Percentiles rank a stretch among this genome's conserved stretches.
Evolutionary conservation across 2,329 filamentous ascomycete genomes (phyloP).

Genomic region (Cladophialophora bantiana): DNA sequence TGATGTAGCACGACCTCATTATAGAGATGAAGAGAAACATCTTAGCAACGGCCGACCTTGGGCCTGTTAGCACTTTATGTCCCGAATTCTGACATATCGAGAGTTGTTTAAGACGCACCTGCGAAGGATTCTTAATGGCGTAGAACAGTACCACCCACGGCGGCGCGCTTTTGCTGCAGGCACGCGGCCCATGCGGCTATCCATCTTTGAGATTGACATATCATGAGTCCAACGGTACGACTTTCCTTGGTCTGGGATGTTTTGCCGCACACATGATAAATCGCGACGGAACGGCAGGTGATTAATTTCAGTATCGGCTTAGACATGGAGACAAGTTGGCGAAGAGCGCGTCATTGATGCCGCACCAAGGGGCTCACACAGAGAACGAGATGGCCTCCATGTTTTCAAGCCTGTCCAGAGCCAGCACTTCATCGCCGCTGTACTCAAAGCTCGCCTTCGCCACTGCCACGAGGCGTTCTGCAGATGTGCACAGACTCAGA

Average conservation of each 20-base stretch:
- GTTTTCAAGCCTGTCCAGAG: not conserved
- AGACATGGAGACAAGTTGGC: not conserved
- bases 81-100: not conserved
- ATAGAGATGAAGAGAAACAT: not conserved
- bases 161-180: constrained; percentile 15
- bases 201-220: constrained; percentile 26
- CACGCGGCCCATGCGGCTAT: constrained; percentile 15
- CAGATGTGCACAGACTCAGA: not conserved
- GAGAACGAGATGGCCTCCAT: not conserved
- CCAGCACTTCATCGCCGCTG: not conserved
- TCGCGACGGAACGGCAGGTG: not conserved
- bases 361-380: not conserved
- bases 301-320: not conserved
- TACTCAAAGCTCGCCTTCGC: not conserved
- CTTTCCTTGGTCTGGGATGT: not conserved
- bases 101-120: not conserved
- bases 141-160: not conserved
- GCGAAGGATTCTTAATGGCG: not conserved
- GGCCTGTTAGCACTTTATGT: not conserved
- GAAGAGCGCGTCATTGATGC: not conserved
- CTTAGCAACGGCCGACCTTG: not conserved
- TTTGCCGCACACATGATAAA: constrained; percentile 4
- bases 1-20: constrained; percentile 22
- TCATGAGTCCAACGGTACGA: constrained; percentile 12
- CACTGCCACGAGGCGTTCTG: not conserved